These are phyloP conservation scores for Exobasidium rhododendri DNA, from an alignment of 1,284 basidiomycete genomes.

Conservation along the genomic window DNA sequence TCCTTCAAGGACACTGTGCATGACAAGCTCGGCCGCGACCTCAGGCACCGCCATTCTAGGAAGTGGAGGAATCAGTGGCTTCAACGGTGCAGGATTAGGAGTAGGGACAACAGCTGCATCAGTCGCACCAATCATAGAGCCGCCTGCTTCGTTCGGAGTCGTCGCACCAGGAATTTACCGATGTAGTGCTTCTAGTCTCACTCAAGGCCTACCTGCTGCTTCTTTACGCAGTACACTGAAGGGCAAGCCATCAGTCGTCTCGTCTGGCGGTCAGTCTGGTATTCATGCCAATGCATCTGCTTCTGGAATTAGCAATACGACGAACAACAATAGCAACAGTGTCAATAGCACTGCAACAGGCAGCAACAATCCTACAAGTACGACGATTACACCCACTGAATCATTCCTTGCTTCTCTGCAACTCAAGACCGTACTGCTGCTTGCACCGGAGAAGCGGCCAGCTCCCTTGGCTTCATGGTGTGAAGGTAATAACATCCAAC, in stretches of 20 bases:
- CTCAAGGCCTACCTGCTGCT: constrained; percentile 3
- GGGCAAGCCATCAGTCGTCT: neutral
- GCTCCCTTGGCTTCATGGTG: constrained; percentile 30
- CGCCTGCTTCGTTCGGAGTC: constrained; percentile 37
- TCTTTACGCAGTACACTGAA: neutral
- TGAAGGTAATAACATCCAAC: constrained; percentile 23
- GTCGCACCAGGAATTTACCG: constrained; percentile 48
- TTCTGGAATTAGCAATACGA: neutral
- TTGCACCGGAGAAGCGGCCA: constrained; percentile 44
- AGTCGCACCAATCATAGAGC: constrained; percentile 27
- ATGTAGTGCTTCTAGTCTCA: constrained; percentile 18
- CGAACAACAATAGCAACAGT: neutral
- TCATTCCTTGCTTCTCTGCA: constrained; percentile 29
- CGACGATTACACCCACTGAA: neutral
- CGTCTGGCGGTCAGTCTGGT: neutral
- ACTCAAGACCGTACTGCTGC: constrained; percentile 39
- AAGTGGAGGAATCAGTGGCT: neutral
- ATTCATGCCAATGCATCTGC: neutral
- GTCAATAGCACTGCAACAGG: neutral
- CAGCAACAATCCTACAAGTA: neutral
- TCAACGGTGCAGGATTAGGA: neutral
- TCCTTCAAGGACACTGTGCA: too few species aligned
- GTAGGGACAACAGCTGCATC: neutral
- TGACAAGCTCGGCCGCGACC: neutral
- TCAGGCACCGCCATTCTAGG: neutral